Evolutionary conservation across 768 basidiomycete species (phyloP).

Genomic region (Mycena olivaceomarginata): DNA sequence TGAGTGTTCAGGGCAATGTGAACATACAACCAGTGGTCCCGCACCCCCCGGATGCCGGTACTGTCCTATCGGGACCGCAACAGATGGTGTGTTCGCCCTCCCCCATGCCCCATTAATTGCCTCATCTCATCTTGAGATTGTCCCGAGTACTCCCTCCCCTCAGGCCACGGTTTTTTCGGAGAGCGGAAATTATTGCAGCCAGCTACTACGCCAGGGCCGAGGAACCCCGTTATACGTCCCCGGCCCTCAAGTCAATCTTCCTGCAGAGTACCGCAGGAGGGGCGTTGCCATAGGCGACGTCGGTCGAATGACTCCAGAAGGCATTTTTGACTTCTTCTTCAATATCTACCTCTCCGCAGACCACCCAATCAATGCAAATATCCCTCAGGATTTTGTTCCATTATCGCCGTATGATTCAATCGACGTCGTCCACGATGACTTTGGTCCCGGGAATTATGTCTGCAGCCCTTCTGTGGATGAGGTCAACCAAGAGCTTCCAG

Average conservation of each 20-base stretch:
- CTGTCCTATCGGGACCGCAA: background rate
- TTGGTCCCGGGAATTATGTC: conserved; percentile 19
- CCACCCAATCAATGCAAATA: conserved; percentile 49
- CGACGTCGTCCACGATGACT: background rate
- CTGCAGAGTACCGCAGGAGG: background rate
- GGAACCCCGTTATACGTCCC: conserved; percentile 57
- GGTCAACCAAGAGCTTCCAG: background rate
- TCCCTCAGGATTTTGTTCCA: conserved; percentile 51
- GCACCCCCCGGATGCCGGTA: background rate
- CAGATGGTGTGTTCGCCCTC: background rate
- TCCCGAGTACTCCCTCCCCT: background rate
- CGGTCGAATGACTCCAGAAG: conserved; percentile 53
- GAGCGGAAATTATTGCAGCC: conserved; percentile 22
- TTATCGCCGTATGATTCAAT: background rate
- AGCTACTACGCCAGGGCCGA: conserved; percentile 34
- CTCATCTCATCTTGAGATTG: background rate
- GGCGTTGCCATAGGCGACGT: conserved; percentile 58
- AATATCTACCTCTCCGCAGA: conserved; percentile 52
- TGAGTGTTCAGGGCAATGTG: background rate
- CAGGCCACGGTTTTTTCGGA: background rate
- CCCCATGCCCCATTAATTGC: no score
- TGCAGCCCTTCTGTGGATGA: background rate
- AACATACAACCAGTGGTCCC: background rate
- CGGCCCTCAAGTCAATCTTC: background rate
- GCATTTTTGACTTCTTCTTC: conserved; percentile 57